A percentile compares a stretch with the other conserved stretches of the same genome.
phyloP scores from a whole-genome alignment of 164 flowering plant genomes.

The Chimonanthus praecox region DNA sequence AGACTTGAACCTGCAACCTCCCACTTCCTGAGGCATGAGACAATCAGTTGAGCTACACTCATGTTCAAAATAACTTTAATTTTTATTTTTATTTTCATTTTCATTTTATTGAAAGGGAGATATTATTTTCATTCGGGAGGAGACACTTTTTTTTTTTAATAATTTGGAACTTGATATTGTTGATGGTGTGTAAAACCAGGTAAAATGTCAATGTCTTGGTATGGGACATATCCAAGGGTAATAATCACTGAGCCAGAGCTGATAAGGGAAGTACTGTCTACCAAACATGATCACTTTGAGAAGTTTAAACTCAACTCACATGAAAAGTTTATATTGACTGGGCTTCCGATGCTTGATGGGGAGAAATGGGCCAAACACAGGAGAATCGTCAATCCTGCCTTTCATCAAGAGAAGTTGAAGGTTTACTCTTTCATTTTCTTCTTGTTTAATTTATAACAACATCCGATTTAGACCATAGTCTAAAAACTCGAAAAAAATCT shows the following conservation, averaged over 20 bases:
- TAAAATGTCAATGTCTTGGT: conserved; percentile 7
- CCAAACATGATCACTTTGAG: conserved; percentile 13
- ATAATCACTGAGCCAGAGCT: conserved; percentile 12
- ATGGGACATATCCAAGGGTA: conserved; percentile 4
- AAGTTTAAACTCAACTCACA: not conserved
- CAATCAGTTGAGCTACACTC: no score
- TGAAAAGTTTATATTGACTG: conserved; percentile 3
- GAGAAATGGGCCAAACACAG: conserved; percentile 30
- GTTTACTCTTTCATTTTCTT: not conserved
- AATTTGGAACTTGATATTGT: no score
- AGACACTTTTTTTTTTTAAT: no score
- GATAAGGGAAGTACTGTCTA: conserved; percentile 11
- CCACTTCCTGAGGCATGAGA: no score
- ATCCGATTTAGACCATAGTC: not conserved
- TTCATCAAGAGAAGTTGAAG: conserved; percentile 27
- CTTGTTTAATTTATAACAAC: not conserved
- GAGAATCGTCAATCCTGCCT: conserved; percentile 27
- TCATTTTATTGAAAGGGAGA: no score
- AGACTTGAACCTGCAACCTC: no score
- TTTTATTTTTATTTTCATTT: no score
- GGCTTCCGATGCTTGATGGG: conserved; percentile 13
- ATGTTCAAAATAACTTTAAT: no score
- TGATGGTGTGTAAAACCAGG: conserved; percentile 3
- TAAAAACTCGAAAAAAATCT: no score
- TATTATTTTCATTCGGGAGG: no score